Evolutionary conservation across 345 rosid genomes (phyloP).

Genomic region (Gossypium ekmanianum): DNA sequence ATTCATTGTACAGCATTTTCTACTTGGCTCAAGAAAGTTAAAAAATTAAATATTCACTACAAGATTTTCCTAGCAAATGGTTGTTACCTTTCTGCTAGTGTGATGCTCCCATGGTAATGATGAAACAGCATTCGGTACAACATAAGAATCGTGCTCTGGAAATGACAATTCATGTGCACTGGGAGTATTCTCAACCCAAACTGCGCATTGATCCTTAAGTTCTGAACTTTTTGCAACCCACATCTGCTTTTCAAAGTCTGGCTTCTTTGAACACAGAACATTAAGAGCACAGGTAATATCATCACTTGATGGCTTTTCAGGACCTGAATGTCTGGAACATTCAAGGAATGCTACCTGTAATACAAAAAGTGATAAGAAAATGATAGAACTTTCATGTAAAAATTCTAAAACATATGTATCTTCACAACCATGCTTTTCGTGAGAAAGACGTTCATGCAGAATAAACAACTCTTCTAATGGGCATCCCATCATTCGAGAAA

Average conservation of each 20-base stretch:
- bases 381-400: conserved; percentile 8
- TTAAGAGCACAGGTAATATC: conserved; percentile 40
- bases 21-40: neutral
- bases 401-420: neutral
- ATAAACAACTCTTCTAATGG: neutral
- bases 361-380: conserved; percentile 6
- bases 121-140: conserved; percentile 24
- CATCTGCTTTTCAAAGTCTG: conserved; percentile 27
- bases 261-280: conserved; percentile 34
- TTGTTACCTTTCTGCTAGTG: conserved; percentile 33
- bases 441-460: neutral
- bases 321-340: conserved; percentile 35
- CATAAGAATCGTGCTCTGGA: conserved; percentile 18
- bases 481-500: neutral
- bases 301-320: conserved; percentile 25
- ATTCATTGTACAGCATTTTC: neutral
- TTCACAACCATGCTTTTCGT: neutral
- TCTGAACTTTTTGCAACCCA: conserved; percentile 24
- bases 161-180: conserved; percentile 23
- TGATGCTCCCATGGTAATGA: conserved; percentile 18
- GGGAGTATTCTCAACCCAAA: conserved; percentile 23
- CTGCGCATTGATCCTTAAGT: conserved; percentile 43
- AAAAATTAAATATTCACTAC: conserved; percentile 1
- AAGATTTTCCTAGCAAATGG: conserved; percentile 3
- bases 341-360: conserved; percentile 38